Base-by-base conservation (phyloP, 1,284 basidiomycete genomes). In the Puccinia hordei region DNA sequence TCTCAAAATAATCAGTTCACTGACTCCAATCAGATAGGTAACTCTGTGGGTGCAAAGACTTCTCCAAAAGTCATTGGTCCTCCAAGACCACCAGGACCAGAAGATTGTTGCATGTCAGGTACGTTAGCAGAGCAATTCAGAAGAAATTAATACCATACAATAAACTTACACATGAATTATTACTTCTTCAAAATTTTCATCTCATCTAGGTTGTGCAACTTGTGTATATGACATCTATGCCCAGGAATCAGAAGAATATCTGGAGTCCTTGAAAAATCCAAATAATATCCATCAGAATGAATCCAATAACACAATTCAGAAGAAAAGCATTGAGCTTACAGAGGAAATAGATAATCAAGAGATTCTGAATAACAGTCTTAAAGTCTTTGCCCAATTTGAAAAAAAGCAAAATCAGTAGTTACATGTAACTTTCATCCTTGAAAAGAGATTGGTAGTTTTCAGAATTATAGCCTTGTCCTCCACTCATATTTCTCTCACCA, bases 221-320 rank as follows among this genome's bases (percentile, higher is more conserved):
- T 86, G 85, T 57, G 83, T 85, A 9, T 85, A 85, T 81, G 84
- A 85, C 71, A 83, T 86, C 66, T 85, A 86, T 72, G 83, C 83
- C 33, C 85, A 85, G 53, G 84, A 85, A 46, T 80, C 85, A 51
- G 72, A 73, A 73, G 72, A 41, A 30, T 73, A 73, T 59, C 15
- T 61, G 41, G 55, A 73, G 30, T 59, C 38, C 24, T 41, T 61
- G 17, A 73, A 73, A 17, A 35, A 59, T 44, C 17, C 15, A 19
- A 41, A 35, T 22, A 12, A 27, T 17, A n/a, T 59, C 15, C 27
- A 44, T 57, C 13, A 22, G 27, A n/a, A 73, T 59, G 35, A 22
- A 27, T 6, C 5, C 19, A 41, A 35, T 35, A 57, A 33, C 51
- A 59, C 59, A 17, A 15, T 8, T 30, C 24, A 13, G 3, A 13